These are phyloP conservation scores for Golubevia sp. DNA, from an alignment of 1,284 basidiomycete species.

Conservation along the genomic window DNA sequence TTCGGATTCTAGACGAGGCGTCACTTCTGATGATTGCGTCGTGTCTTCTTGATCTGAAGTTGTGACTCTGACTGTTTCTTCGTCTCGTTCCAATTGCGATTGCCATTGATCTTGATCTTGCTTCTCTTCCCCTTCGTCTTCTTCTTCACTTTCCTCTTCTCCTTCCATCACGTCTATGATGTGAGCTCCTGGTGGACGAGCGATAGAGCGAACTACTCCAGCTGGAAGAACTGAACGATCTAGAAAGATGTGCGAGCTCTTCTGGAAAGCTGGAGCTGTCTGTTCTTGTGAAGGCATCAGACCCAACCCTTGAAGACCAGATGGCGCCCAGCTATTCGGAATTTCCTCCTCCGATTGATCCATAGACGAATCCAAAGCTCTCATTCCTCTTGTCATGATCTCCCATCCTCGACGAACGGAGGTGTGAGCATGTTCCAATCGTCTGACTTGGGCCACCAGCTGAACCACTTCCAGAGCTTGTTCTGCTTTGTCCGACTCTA, in stretches of 20 bases:
- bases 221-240: slow-evolving; percentile 13
- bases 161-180: slow-evolving; percentile 20
- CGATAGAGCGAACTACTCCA: slow-evolving; percentile 19
- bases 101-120: background rate
- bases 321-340: too few species aligned
- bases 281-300: too few species aligned
- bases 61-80: background rate
- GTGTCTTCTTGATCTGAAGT: slow-evolving; percentile 14
- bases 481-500: slow-evolving; percentile 40
- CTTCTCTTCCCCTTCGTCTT: slow-evolving; percentile 3
- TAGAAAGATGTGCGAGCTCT: slow-evolving; percentile 9
- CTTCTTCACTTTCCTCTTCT: slow-evolving; percentile 3
- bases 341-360: background rate
- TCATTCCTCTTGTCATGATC: slow-evolving; percentile 33
- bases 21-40: too few species aligned
- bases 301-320: too few species aligned
- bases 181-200: slow-evolving; percentile 24
- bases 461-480: slow-evolving; percentile 16
- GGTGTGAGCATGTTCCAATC: slow-evolving; percentile 31
- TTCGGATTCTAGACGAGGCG: too few species aligned
- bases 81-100: background rate
- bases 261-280: too few species aligned
- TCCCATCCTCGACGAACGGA: slow-evolving; percentile 41
- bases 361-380: slow-evolving; percentile 3
- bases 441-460: slow-evolving; percentile 26